A percentile compares a stretch with the other conserved stretches of the same genome.
phyloP scores from a whole-genome alignment of 495 filamentous ascomycete species.

The Elasticomyces elasticus region DNA sequence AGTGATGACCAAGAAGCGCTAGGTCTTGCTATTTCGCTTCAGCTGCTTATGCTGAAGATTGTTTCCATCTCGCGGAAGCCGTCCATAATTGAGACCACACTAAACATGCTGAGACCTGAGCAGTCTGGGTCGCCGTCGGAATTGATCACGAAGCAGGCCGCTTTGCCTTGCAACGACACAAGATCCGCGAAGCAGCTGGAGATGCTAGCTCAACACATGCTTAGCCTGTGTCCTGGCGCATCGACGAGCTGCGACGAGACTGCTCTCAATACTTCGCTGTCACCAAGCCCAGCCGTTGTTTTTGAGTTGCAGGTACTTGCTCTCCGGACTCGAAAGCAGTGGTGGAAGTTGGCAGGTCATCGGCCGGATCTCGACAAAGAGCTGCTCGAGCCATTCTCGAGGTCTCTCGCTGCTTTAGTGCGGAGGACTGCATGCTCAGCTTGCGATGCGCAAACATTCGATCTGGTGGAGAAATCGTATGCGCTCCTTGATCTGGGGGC shows the following conservation, averaged over 20 bases:
- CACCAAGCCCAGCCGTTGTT: conserved; percentile 47
- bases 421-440: conserved; percentile 12
- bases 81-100: conserved; percentile 21
- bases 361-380: conserved; percentile 57
- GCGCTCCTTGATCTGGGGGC: not conserved
- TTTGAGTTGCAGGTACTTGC: conserved; percentile 59
- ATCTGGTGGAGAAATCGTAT: not conserved
- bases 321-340: conserved; percentile 53
- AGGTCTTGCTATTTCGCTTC: conserved; percentile 27
- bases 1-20: conserved; percentile 18
- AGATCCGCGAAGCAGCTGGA: conserved; percentile 66
- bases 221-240: conserved; percentile 52
- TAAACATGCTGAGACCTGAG: conserved; percentile 35
- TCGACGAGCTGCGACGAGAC: conserved; percentile 43
- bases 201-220: conserved; percentile 52
- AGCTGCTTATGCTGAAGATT: conserved; percentile 43
- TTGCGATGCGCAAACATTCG: not conserved
- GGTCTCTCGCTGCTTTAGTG: conserved; percentile 28
- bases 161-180: conserved; percentile 32
- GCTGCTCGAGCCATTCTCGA: conserved; percentile 55
- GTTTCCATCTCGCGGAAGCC: conserved; percentile 36
- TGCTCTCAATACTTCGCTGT: conserved; percentile 39
- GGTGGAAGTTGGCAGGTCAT: conserved; percentile 67
- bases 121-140: conserved; percentile 54
- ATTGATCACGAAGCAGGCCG: conserved; percentile 46